phyloP scores from a whole-genome alignment of 768 basidiomycete genomes.

The Lactifluus piperatus region DNA sequence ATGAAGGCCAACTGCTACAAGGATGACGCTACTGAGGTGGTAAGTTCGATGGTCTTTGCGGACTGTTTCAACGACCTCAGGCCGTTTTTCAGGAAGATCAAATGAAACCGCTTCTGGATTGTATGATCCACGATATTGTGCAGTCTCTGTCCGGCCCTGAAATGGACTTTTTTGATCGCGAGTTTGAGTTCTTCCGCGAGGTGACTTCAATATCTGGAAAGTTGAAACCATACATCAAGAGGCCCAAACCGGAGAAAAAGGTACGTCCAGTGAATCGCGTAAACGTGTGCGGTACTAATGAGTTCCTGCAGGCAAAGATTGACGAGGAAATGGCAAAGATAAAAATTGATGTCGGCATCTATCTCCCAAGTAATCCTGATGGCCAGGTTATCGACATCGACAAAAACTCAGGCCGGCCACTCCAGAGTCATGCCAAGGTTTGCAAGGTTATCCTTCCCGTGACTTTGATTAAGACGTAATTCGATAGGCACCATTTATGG shows the following conservation, averaged over 20 bases:
- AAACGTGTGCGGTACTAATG: not conserved
- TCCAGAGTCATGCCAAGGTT: slow-evolving; percentile 98
- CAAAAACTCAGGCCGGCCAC: slow-evolving; percentile 88
- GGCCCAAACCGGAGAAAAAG: slow-evolving; percentile 94
- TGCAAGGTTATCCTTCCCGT: slow-evolving; percentile 3
- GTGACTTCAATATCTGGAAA: slow-evolving; percentile 98
- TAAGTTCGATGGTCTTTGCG: slow-evolving; percentile 27
- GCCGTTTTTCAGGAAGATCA: slow-evolving; percentile 63
- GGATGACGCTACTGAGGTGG: slow-evolving; percentile 81
- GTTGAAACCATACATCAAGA: slow-evolving; percentile 93
- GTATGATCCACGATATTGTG: slow-evolving; percentile 74
- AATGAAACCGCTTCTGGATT: slow-evolving; percentile 93
- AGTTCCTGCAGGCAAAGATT: slow-evolving; percentile 72
- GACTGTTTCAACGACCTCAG: not conserved
- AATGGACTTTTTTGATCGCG: slow-evolving; percentile 82
- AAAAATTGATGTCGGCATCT: slow-evolving; percentile 87
- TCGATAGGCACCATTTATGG: slow-evolving; percentile 94
- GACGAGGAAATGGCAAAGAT: slow-evolving; percentile 99
- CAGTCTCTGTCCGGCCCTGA: slow-evolving; percentile 83
- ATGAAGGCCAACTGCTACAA: slow-evolving; percentile 99
- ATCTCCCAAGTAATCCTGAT: slow-evolving; percentile 95
- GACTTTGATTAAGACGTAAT: slow-evolving; percentile 1
- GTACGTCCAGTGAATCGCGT: slow-evolving; percentile 29
- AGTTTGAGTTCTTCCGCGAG: slow-evolving; percentile 92
- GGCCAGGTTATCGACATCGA: slow-evolving; percentile 96